phyloP scores from a whole-genome alignment of 208 protist species.

The Trypanosoma grayi region DNA sequence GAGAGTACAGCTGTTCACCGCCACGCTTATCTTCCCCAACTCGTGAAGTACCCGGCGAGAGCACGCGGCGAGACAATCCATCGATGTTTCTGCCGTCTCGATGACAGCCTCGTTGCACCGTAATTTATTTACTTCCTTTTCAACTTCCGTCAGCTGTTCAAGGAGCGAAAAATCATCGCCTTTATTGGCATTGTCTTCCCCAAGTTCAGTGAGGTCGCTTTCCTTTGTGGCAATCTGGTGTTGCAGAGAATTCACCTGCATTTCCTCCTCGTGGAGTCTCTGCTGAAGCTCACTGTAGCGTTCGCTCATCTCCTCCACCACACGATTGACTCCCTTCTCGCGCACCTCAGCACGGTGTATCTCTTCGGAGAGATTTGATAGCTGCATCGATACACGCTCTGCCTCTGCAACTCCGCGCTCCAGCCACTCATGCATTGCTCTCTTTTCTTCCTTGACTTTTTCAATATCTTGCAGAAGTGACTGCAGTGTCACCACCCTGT shows the following conservation, averaged over 20 bases:
- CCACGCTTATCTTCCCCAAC: constrained; percentile 13
- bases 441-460: constrained; percentile 16
- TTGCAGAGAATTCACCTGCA: constrained; percentile 6
- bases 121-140: constrained; percentile 5
- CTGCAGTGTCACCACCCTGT: not conserved
- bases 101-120: not conserved
- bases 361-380: constrained; percentile 10
- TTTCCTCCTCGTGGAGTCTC: not conserved
- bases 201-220: not conserved
- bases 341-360: constrained; percentile 3
- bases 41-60: constrained; percentile 18
- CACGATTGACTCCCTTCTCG: not conserved
- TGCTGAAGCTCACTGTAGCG: constrained; percentile 8
- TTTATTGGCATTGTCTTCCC: not conserved
- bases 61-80: constrained; percentile 16
- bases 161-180: not conserved
- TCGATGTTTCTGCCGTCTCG: constrained; percentile 14
- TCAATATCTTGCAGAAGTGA: constrained; percentile 12
- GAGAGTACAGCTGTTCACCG: constrained; percentile 7
- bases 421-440: constrained; percentile 14
- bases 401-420: constrained; percentile 26
- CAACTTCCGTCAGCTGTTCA: not conserved
- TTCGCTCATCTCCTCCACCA: constrained; percentile 2
- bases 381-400: constrained; percentile 16
- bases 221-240: constrained; percentile 6